Base-by-base conservation (phyloP, 2,329 filamentous ascomycete species). In the Curvularia lunata region DNA sequence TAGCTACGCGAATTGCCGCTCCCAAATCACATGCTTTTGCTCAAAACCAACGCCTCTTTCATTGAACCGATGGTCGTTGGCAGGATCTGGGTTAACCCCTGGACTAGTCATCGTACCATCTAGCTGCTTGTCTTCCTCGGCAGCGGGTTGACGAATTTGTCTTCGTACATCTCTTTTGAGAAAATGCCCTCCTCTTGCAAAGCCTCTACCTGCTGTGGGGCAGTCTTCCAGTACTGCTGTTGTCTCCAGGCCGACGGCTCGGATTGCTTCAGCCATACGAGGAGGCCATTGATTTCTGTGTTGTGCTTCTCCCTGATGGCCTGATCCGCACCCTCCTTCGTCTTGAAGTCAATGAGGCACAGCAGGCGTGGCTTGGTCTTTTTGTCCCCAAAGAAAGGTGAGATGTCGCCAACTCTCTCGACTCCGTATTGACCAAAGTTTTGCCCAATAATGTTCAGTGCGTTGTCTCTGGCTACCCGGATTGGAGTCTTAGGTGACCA, bases 321-420 rank as follows among this genome's bases (percentile, higher is more conserved):
- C 8, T 57, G 48, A 1, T 69, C 62, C 1, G 67, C 67, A 30
- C 64, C 67, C 10, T 65, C 54, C 30, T 64, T 71, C 4, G 69
- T 66, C n/a, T 28, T 42, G 32, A 72, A 71, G 32, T 72, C 69
- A 6, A 71, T 51, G 23, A 53, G 48, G 50, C 61, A 60, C 9
- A 71, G 37, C 40, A 66, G 42, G n/a, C 59, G 62, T 12, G 60
- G 59, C 1, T 48, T n/a, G 10, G 19, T 9, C 18, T 57, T 57
- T 9, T 34, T 53, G 3, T 60, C 52, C 2, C 61, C 63, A 18
- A 48, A 59, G 45, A 62, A 63, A 1, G 52, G 50, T 13, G 43
- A n/a, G 2, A 66, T 7, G 0, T 10, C 21, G 12, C 69, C 50
- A 5, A 68, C 25, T 3, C 52, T 21, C 23, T 70, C 67, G 18